A percentile compares a stretch with the other conserved stretches of the same genome.
These are phyloP conservation scores for Polygonum aviculare DNA, from an alignment of 148 eudicot genomes.

Conservation along the genomic window DNA sequence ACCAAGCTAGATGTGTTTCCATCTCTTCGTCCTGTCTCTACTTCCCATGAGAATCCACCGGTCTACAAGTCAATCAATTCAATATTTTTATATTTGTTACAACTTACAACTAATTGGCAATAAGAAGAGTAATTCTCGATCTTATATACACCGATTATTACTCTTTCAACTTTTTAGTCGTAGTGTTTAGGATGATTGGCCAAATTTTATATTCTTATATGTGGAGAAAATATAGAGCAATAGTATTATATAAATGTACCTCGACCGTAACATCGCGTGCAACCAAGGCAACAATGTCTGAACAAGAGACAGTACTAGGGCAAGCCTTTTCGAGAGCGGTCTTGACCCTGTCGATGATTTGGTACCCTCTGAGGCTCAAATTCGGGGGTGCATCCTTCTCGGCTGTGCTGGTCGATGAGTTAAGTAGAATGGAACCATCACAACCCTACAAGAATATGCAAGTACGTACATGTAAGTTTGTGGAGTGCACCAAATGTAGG, in stretches of 20 bases:
- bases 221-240: too few species aligned
- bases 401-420: not conserved
- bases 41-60: conserved; percentile 30
- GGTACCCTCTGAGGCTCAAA: not conserved
- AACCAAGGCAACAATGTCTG: conserved; percentile 7
- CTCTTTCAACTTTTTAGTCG: too few species aligned
- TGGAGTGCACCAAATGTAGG: not conserved
- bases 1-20: conserved; percentile 25
- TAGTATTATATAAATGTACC: not conserved
- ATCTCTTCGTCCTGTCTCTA: conserved; percentile 49
- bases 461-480: not conserved
- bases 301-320: not conserved
- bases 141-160: too few species aligned
- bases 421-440: not conserved
- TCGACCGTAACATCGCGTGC: not conserved
- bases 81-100: too few species aligned
- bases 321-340: conserved; percentile 12
- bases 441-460: not conserved
- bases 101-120: too few species aligned
- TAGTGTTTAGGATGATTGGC: too few species aligned
- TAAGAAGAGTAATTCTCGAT: too few species aligned
- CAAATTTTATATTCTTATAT: too few species aligned
- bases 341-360: conserved; percentile 11
- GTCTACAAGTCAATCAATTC: conserved; percentile 11
- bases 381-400: conserved; percentile 9